Base-by-base conservation (phyloP, 1,284 basidiomycete genomes). In the Albatrellus sp. region DNA sequence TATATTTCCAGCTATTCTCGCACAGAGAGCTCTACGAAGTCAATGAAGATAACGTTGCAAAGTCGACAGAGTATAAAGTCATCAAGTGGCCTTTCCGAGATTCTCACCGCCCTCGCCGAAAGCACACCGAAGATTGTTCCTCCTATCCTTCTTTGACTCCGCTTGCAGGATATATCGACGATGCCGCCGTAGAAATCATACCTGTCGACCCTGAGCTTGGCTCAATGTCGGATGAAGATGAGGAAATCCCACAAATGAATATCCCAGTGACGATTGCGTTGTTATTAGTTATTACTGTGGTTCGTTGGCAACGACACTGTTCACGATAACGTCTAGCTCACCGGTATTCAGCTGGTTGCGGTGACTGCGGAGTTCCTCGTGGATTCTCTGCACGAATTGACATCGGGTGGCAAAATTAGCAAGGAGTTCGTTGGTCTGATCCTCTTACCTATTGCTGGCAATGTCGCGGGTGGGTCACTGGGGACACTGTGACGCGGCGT, bases 331-430 rank as follows among this genome's bases (percentile, higher is more conserved):
- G 8, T 36, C 17, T 17, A 14, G 8, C 34, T 13, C 7, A 28
- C 31, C 20, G 20, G 19, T 32, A 16, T 38, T 41, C 49, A 86
- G 80, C 52, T 85, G 11, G 82, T 85, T 24, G 77, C 80, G 1
- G 63, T 92, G 34, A 91, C 87, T 3, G 89, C 90, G n/a, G 90
- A 93, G 60, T 88, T 72, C 57, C 75, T 93, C 0, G 84, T 93
- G 8, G 74, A 75, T 50, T 87, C 84, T 8, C 90, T 93, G 52
- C 69, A 82, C 53, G 77, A 74, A n/a, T 50, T 77, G 50, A 79
- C 78, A 3, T 54, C 60, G 0, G 52, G 57, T 2, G 72, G 76
- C 11, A 9, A 46, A 47, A 75, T 90, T 55, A 73, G 68, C 59
- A 75, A 79, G 52, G 84, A 90, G 58, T 93, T 90, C 57, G 74